phyloP scores from a whole-genome alignment of 2,329 filamentous ascomycete genomes.

The Colletotrichum sp. region DNA sequence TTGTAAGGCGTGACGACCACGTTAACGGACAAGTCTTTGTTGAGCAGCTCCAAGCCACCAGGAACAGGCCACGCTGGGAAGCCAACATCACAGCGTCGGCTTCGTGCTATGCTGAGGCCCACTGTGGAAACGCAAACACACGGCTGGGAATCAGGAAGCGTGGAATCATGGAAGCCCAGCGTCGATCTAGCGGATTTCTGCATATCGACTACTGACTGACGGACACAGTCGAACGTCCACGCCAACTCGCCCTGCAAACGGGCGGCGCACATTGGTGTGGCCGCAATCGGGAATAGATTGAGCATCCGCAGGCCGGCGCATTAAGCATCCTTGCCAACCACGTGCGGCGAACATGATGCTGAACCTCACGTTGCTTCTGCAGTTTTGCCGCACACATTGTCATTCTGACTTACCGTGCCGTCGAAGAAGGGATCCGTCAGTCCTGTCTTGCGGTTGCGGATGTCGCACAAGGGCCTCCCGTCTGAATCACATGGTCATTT shows the following conservation, averaged over 20 bases:
- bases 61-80: background rate
- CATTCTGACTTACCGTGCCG: background rate
- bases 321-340: slow-evolving; percentile 13
- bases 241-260: slow-evolving; percentile 6
- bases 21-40: background rate
- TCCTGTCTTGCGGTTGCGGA: background rate
- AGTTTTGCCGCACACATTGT: background rate
- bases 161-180: background rate
- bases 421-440: background rate
- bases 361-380: background rate
- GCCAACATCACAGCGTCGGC: background rate
- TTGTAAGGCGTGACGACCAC: background rate
- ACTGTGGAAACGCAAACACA: background rate
- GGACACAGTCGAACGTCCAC: background rate
- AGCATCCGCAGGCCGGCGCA: background rate
- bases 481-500: background rate
- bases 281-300: background rate
- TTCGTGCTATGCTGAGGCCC: background rate
- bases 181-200: background rate
- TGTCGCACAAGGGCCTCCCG: background rate
- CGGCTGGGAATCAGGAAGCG: background rate
- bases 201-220: background rate
- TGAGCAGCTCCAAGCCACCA: background rate
- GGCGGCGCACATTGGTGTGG: background rate
- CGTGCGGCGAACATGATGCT: background rate